A percentile compares a stretch with the other conserved stretches of the same genome.
Conservation (phyloP, 177 flowering plant genomes). For the Vitis hybrid region DNA sequence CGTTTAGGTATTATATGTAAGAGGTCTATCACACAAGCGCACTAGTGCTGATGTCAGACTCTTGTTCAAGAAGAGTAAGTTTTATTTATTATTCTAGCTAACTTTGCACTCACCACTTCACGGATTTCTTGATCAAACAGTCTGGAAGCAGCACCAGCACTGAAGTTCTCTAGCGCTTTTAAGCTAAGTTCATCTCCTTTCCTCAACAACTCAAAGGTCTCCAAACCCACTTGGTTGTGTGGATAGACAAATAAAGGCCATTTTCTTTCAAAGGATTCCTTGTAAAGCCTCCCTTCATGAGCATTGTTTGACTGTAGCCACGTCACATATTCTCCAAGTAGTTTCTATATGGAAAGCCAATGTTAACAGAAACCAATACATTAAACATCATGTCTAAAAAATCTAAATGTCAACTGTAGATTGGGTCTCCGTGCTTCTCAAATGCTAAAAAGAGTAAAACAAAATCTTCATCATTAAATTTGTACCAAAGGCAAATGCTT, state of each 20-base stretch:
- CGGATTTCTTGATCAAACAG: slow-evolving; percentile 84
- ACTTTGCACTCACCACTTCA: slow-evolving; percentile 71
- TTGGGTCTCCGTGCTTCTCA: too few species aligned
- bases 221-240: slow-evolving; percentile 20
- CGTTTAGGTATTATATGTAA: too few species aligned
- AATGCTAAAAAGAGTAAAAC: too few species aligned
- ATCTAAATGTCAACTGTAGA: too few species aligned
- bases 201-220: slow-evolving; percentile 29
- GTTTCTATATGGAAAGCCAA: slow-evolving; percentile 38
- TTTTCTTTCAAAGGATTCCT: slow-evolving; percentile 52
- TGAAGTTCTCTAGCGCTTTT: slow-evolving; percentile 57
- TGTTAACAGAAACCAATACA: background rate
- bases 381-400: background rate
- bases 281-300: slow-evolving; percentile 45
- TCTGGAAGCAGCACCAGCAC: slow-evolving; percentile 70
- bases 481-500: too few species aligned
- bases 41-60: background rate
- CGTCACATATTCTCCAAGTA: slow-evolving; percentile 43
- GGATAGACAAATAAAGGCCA: slow-evolving; percentile 48
- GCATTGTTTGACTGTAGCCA: slow-evolving; percentile 57
- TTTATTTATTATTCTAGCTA: background rate
- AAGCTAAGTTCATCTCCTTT: slow-evolving; percentile 43
- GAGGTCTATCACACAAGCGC: too few species aligned
- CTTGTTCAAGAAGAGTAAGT: background rate
- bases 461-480: too few species aligned